Evolutionary conservation across 768 basidiomycete species (phyloP).

Genomic region (Rhizopogon rudus): DNA sequence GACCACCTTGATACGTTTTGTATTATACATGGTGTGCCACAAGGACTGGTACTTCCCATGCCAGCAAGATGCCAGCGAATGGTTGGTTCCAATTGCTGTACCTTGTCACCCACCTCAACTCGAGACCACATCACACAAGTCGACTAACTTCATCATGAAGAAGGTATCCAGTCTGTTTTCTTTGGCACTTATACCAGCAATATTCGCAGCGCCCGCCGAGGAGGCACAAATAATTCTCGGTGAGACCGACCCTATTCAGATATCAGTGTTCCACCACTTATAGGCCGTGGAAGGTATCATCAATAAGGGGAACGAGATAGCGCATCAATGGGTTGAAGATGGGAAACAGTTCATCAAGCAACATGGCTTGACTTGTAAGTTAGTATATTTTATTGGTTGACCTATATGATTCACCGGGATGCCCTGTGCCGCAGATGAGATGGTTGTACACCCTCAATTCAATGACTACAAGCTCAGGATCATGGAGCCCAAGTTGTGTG

Average conservation of each 20-base stretch:
- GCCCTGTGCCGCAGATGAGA: constrained; percentile 40
- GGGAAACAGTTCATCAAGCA: constrained; percentile 67
- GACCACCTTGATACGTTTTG: neutral
- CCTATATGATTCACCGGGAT: neutral
- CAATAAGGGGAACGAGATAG: constrained; percentile 37
- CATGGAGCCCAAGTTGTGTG: constrained; percentile 70
- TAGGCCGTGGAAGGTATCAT: constrained; percentile 40
- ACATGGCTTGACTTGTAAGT: constrained; percentile 68
- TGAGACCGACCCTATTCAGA: constrained; percentile 16
- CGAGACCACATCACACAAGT: neutral
- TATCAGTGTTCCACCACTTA: constrained; percentile 20
- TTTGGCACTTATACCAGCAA: constrained; percentile 30
- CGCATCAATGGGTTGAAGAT: constrained; percentile 58
- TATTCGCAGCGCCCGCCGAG: constrained; percentile 32
- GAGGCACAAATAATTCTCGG: constrained; percentile 41
- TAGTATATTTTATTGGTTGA: neutral
- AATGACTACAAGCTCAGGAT: constrained; percentile 56
- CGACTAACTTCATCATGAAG: constrained; percentile 25
- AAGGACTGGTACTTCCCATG: too few species aligned
- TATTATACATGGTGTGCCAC: neutral
- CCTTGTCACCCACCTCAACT: too few species aligned
- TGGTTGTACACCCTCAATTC: constrained; percentile 49
- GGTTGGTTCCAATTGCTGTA: too few species aligned
- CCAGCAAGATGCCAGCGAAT: too few species aligned
- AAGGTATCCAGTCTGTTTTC: constrained; percentile 29